Conservation (phyloP, 768 basidiomycete species). For the Xerocomus spinulosus region DNA sequence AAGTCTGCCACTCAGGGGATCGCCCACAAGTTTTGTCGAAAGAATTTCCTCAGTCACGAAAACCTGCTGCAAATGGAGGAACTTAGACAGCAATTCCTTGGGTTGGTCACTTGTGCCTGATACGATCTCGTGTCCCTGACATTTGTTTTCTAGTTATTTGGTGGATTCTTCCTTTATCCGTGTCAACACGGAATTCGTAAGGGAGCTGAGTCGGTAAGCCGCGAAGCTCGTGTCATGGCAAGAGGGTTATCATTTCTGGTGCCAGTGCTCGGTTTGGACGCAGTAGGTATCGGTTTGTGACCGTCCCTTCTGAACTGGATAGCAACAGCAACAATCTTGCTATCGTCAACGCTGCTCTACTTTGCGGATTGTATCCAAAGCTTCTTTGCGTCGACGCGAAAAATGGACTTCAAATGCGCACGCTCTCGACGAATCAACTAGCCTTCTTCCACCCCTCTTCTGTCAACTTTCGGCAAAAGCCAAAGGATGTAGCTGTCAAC, state of each 20-base stretch:
- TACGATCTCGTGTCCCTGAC: constrained; percentile 1
- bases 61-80: constrained; percentile 97
- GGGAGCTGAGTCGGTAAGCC: constrained; percentile 62
- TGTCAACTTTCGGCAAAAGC: constrained; percentile 73
- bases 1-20: constrained; percentile 55
- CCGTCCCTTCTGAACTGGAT: constrained; percentile 67
- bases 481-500: constrained; percentile 66
- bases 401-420: constrained; percentile 58
- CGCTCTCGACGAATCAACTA: constrained; percentile 75
- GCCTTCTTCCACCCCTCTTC: constrained; percentile 87
- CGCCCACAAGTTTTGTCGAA: constrained; percentile 73
- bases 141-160: constrained; percentile 54
- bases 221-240: not conserved
- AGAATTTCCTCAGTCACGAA: constrained; percentile 82
- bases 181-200: constrained; percentile 58
- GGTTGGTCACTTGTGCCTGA: constrained; percentile 36
- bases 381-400: constrained; percentile 65
- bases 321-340: constrained; percentile 58
- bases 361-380: constrained; percentile 89
- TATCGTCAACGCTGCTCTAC: constrained; percentile 76
- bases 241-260: constrained; percentile 3
- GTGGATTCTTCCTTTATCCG: constrained; percentile 84
- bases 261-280: constrained; percentile 70
- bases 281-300: constrained; percentile 69
- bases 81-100: constrained; percentile 83